A percentile compares a stretch with the other conserved stretches of the same genome.
Evolutionary conservation across 179 eudicot genomes (phyloP).

Genomic region (Vitellaria paradoxa): DNA sequence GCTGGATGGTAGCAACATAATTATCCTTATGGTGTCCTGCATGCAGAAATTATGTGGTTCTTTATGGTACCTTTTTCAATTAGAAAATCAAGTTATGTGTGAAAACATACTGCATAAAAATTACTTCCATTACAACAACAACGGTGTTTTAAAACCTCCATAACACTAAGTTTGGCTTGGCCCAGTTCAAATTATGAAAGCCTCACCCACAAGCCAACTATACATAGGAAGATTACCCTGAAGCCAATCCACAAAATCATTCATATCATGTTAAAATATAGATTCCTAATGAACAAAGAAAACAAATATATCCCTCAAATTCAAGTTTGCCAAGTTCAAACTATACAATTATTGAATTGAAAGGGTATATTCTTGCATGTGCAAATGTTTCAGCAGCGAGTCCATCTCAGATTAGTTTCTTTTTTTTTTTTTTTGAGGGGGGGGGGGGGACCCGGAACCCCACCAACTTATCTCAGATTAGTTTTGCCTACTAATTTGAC

Average conservation of each 20-base stretch:
- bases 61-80: not conserved
- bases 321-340: not conserved
- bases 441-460: too few relatives aligned
- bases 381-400: not conserved
- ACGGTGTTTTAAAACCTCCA: not conserved
- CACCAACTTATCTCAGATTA: not conserved
- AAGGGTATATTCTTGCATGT: not conserved
- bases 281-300: not conserved
- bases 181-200: not conserved
- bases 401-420: not conserved
- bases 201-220: not conserved
- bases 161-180: not conserved
- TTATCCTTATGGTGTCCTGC: slow-evolving; percentile 42
- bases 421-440: too few relatives aligned
- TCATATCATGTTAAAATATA: not conserved
- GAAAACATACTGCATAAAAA: not conserved
- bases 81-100: not conserved
- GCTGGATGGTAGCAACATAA: slow-evolving; percentile 65
- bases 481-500: not conserved
- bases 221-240: too few relatives aligned
- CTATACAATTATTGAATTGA: not conserved
- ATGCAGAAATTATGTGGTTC: slow-evolving; percentile 13
- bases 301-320: not conserved
- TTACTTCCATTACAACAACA: not conserved
- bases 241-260: not conserved